Evolutionary conservation across 352 stramenopile species (phyloP).

Genomic region (Phytophthora sojae): DNA sequence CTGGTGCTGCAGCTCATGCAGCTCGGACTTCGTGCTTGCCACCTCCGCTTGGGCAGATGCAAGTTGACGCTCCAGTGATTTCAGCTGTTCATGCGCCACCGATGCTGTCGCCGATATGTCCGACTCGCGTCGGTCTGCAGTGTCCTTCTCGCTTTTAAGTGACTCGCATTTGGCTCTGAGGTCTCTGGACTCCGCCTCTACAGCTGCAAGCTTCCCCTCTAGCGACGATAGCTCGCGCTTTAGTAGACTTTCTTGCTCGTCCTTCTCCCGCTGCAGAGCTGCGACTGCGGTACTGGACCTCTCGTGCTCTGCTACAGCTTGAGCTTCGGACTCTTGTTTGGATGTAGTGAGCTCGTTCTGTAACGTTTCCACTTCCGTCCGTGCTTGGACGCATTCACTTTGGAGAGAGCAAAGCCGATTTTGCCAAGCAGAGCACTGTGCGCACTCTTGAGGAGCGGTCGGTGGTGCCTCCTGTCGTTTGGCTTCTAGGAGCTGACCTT

Average conservation of each 20-base stretch:
- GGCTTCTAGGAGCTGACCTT: constrained; percentile 10
- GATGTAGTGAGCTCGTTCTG: constrained; percentile 13
- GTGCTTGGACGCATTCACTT: constrained; percentile 14
- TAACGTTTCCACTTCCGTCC: constrained; percentile 20
- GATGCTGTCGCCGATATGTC: constrained; percentile 9
- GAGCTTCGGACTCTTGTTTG: constrained; percentile 12
- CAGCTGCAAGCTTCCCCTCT: constrained; percentile 15
- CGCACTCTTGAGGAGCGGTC: constrained; percentile 6
- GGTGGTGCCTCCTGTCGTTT: constrained; percentile 2
- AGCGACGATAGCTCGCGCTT: constrained; percentile 24
- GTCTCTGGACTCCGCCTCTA: constrained; percentile 22
- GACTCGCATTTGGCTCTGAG: constrained; percentile 16
- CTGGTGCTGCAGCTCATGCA: constrained; percentile 42
- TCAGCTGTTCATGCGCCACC: constrained; percentile 16
- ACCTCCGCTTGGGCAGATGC: constrained; percentile 24
- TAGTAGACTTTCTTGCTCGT: constrained; percentile 21
- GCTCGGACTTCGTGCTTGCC: constrained; percentile 30
- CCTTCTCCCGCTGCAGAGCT: constrained; percentile 16
- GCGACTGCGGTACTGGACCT: background rate
- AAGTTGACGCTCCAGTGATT: constrained; percentile 26
- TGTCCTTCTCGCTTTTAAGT: constrained; percentile 26
- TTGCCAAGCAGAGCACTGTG: constrained; percentile 22
- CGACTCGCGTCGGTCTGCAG: constrained; percentile 4
- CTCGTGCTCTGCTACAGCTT: constrained; percentile 10
- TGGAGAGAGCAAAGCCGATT: constrained; percentile 26